phyloP scores from a whole-genome alignment of 1,139 yeast genomes.

The Geotrichum candidum region DNA sequence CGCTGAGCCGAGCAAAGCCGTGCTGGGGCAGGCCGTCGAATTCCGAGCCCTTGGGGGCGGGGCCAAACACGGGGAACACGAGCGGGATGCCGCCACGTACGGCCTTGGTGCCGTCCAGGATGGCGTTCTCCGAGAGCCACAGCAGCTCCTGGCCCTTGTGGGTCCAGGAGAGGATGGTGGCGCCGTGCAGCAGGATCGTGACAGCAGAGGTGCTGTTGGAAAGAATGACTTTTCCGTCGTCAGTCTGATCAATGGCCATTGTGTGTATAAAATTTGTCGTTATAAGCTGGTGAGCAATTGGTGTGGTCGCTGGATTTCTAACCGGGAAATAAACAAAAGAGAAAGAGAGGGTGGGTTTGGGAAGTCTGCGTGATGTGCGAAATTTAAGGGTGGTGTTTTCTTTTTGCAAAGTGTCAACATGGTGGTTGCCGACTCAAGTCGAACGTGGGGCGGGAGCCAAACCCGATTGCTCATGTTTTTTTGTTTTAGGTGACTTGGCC shows the following conservation, averaged over 20 bases:
- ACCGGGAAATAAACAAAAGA: too few species aligned
- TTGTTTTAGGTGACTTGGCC: too few species aligned
- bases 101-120: conserved; percentile 83
- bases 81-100: conserved; percentile 96
- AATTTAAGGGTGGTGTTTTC: too few species aligned
- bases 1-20: conserved; percentile 85
- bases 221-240: conserved; percentile 54
- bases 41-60: conserved; percentile 45
- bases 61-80: conserved; percentile 92
- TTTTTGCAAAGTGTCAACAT: too few species aligned
- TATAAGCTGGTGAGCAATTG: neutral
- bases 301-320: too few species aligned
- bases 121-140: conserved; percentile 55
- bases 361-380: too few species aligned
- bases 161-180: conserved; percentile 81
- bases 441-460: too few species aligned
- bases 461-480: too few species aligned
- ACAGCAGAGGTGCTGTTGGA: conserved; percentile 49
- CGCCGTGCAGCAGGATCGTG: conserved; percentile 76
- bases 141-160: conserved; percentile 64
- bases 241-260: conserved; percentile 62
- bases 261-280: neutral
- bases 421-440: too few species aligned
- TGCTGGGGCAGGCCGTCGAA: conserved; percentile 49
- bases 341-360: too few species aligned